Evolutionary conservation across 208 protist genomes (phyloP), one percentile per base, ranked within the genome.

Genomic region (Trypanosoma congolense): DNA sequence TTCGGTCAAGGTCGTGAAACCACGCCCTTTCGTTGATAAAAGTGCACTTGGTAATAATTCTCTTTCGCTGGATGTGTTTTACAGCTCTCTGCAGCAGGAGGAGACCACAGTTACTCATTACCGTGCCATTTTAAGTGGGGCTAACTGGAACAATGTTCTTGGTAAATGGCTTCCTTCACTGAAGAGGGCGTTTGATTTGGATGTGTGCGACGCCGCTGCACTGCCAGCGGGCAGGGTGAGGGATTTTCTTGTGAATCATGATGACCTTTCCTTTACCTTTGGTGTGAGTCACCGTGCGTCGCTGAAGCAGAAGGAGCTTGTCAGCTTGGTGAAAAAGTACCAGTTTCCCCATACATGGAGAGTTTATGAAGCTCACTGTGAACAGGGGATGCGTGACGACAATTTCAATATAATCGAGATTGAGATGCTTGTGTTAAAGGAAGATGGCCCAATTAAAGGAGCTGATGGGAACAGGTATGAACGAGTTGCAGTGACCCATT

Each of bases 351-450:
- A 65, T 16, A 78, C 68, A 14, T 80, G 70, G 66, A 65, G 38
- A n/a, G n/a, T 78, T 0, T 73, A 83, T 38, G 12, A 65, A 21
- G 8, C 29, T n/a, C n/a, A n/a, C n/a, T n/a, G n/a, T n/a, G n/a
- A n/a, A n/a, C n/a, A n/a, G n/a, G n/a, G n/a, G n/a, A n/a, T n/a
- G n/a, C n/a, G n/a, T n/a, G n/a, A n/a, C n/a, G n/a, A n/a, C n/a
- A n/a, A n/a, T n/a, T n/a, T n/a, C n/a, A n/a, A n/a, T n/a, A n/a
- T n/a, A n/a, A n/a, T n/a, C n/a, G n/a, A n/a, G n/a, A n/a, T n/a
- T n/a, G n/a, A n/a, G n/a, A n/a, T n/a, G n/a, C n/a, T n/a, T n/a
- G n/a, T n/a, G n/a, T n/a, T n/a, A n/a, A n/a, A n/a, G n/a, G n/a
- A n/a, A n/a, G n/a, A n/a, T n/a, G n/a, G n/a, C n/a, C n/a, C n/a